Conservation (phyloP, 179 eudicot genomes). For the Silene coronaria region DNA sequence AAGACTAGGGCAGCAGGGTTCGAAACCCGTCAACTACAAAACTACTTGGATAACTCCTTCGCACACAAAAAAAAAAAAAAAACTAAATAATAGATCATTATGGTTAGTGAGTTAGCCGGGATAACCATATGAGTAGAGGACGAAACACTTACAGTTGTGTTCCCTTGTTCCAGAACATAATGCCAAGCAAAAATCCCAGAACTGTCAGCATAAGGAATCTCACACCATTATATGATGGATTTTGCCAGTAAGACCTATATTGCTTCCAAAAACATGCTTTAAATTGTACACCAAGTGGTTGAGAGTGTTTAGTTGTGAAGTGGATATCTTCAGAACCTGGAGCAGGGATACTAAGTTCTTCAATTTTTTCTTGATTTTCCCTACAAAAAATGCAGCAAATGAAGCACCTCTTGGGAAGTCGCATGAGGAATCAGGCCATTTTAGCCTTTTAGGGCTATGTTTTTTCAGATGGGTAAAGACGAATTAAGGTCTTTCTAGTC, state of each 20-base stretch:
- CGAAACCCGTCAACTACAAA: no score
- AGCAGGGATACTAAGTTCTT: constrained; percentile 45
- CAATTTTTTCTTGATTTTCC: constrained; percentile 48
- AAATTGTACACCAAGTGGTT: constrained; percentile 47
- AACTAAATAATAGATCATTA: not conserved
- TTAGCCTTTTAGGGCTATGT: no score
- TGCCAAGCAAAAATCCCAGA: constrained; percentile 50
- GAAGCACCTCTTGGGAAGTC: not conserved
- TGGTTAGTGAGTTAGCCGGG: no score
- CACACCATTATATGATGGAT: constrained; percentile 52
- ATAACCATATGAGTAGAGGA: not conserved
- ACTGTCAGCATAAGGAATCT: constrained; percentile 42
- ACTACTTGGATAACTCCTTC: no score
- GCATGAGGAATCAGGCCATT: no score
- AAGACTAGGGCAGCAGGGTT: no score
- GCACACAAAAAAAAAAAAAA: no score
- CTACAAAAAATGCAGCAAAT: constrained; percentile 24
- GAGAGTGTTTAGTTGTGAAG: constrained; percentile 60
- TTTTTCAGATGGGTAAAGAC: no score
- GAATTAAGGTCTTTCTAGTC: no score
- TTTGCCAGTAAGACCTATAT: constrained; percentile 66
- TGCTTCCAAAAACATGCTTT: constrained; percentile 77
- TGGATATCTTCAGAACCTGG: constrained; percentile 40
- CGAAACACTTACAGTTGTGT: constrained; percentile 38
- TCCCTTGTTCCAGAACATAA: constrained; percentile 60